These are phyloP conservation scores for Exophiala aquamarina DNA, from an alignment of 2,329 filamentous ascomycete species.

Conservation along the genomic window DNA sequence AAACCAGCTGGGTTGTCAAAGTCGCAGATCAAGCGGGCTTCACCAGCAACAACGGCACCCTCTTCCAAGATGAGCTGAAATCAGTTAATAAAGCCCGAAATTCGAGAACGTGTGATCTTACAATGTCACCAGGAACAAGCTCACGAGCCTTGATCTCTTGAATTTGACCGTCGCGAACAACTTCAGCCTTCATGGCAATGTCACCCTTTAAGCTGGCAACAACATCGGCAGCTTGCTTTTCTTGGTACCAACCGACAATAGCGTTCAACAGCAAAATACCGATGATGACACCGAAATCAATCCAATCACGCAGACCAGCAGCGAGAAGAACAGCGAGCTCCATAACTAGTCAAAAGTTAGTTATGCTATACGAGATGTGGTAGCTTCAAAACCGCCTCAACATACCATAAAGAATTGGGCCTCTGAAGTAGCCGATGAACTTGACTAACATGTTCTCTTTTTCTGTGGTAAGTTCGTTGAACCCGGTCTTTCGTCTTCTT, in stretches of 20 bases:
- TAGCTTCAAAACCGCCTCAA: slow-evolving; percentile 21
- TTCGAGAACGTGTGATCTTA: slow-evolving; percentile 43
- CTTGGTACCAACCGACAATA: slow-evolving; percentile 76
- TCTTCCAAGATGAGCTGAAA: slow-evolving; percentile 67
- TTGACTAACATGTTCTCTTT: slow-evolving; percentile 75
- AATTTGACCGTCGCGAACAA: slow-evolving; percentile 67
- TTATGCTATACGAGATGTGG: slow-evolving; percentile 9
- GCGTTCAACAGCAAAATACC: slow-evolving; percentile 75
- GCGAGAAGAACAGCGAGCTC: slow-evolving; percentile 73
- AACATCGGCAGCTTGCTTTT: slow-evolving; percentile 77
- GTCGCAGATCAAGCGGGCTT: slow-evolving; percentile 71
- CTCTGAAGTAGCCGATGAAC: slow-evolving; percentile 73
- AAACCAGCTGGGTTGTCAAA: slow-evolving; percentile 68
- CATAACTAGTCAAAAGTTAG: slow-evolving; percentile 59
- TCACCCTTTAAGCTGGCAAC: slow-evolving; percentile 74
- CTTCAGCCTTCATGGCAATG: slow-evolving; percentile 71
- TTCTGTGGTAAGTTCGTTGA: slow-evolving; percentile 71
- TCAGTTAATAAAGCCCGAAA: slow-evolving; percentile 21
- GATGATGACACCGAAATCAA: slow-evolving; percentile 75
- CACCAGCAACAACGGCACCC: slow-evolving; percentile 68
- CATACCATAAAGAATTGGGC: slow-evolving; percentile 75
- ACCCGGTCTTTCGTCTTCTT: slow-evolving; percentile 66
- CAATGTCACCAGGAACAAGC: slow-evolving; percentile 73
- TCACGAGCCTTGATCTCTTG: slow-evolving; percentile 71
- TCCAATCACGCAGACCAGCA: slow-evolving; percentile 72